phyloP scores from a whole-genome alignment of 768 basidiomycete species.

The Phlegmacium glaucopus region DNA sequence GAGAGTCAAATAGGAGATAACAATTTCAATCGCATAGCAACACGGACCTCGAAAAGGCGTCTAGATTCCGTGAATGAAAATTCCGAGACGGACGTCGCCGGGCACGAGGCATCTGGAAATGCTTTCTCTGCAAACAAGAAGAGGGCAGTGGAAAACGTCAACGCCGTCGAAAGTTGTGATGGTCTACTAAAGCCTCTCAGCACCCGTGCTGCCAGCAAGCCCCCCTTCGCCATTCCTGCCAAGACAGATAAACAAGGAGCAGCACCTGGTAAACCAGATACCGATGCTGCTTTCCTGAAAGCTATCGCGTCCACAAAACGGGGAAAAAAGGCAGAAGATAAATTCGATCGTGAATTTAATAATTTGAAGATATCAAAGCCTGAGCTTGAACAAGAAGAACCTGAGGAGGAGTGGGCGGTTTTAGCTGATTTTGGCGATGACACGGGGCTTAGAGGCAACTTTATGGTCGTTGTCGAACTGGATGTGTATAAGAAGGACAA shows the following conservation, averaged over 20 bases:
- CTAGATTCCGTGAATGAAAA: conserved; percentile 34
- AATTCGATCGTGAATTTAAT: conserved; percentile 79
- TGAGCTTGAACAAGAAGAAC: conserved; percentile 42
- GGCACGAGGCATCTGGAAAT: conserved; percentile 10
- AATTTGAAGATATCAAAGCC: conserved; percentile 70
- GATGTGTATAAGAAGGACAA: conserved; percentile 43
- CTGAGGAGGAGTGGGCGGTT: conserved; percentile 53
- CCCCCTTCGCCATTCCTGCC: conserved; percentile 18
- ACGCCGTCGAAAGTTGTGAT: conserved; percentile 24
- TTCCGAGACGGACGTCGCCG: conserved; percentile 37
- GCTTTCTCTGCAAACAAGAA: conserved; percentile 33
- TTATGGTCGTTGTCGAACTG: conserved; percentile 75
- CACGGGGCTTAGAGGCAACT: conserved; percentile 62
- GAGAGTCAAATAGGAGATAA: conserved; percentile 18
- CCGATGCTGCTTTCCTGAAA: conserved; percentile 65
- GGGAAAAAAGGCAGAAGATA: conserved; percentile 64
- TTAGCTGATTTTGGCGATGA: conserved; percentile 68
- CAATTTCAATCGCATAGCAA: conserved; percentile 3
- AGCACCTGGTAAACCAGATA: conserved; percentile 52
- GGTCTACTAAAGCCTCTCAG: conserved; percentile 1
- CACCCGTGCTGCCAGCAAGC: conserved; percentile 16
- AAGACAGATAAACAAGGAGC: conserved; percentile 25
- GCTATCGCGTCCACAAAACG: conserved; percentile 72
- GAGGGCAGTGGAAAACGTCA: conserved; percentile 38
- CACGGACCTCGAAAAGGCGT: conserved; percentile 36